These are phyloP conservation scores for Talaromyces adpressus DNA, from an alignment of 495 filamentous ascomycete species.

Conservation along the genomic window DNA sequence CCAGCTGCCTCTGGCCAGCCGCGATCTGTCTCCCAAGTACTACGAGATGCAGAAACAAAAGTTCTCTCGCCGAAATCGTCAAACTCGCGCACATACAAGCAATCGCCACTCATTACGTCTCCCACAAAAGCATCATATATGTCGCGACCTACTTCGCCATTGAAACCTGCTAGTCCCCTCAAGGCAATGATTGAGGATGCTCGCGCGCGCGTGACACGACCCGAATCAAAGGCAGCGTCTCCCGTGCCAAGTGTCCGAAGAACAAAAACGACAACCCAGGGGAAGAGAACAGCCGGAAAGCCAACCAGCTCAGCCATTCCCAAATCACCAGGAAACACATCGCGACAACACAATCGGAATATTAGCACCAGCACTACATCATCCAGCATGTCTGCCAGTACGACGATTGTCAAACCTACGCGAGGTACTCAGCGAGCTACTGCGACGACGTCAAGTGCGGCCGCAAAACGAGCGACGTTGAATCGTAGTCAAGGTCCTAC, in stretches of 20 bases:
- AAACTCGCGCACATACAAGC: slow-evolving; percentile 63
- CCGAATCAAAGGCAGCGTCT: slow-evolving; percentile 20
- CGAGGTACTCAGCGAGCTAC: slow-evolving; percentile 40
- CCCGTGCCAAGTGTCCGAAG: slow-evolving; percentile 14
- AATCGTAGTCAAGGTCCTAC: slow-evolving; percentile 27
- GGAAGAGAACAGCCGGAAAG: slow-evolving; percentile 18
- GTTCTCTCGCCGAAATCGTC: slow-evolving; percentile 76
- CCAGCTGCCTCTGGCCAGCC: slow-evolving; percentile 31
- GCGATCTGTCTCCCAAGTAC: slow-evolving; percentile 43
- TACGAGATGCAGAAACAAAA: slow-evolving; percentile 39
- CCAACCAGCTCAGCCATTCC: slow-evolving; percentile 22
- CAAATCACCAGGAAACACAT: slow-evolving; percentile 30
- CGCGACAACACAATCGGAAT: slow-evolving; percentile 38
- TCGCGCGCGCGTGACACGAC: slow-evolving; percentile 22
- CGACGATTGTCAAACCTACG: slow-evolving; percentile 53
- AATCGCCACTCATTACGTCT: slow-evolving; percentile 46
- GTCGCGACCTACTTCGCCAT: slow-evolving; percentile 45
- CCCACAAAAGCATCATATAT: slow-evolving; percentile 40
- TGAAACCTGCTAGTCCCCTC: slow-evolving; percentile 44
- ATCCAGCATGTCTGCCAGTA: slow-evolving; percentile 41
- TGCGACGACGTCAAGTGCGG: slow-evolving; percentile 35
- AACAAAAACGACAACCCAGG: slow-evolving; percentile 21
- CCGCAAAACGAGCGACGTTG: slow-evolving; percentile 36
- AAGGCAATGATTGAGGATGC: slow-evolving; percentile 30
- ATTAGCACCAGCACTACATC: slow-evolving; percentile 27